Base-by-base conservation (phyloP, 2,329 filamentous ascomycete genomes). In the Claviceps lovelessii region DNA sequence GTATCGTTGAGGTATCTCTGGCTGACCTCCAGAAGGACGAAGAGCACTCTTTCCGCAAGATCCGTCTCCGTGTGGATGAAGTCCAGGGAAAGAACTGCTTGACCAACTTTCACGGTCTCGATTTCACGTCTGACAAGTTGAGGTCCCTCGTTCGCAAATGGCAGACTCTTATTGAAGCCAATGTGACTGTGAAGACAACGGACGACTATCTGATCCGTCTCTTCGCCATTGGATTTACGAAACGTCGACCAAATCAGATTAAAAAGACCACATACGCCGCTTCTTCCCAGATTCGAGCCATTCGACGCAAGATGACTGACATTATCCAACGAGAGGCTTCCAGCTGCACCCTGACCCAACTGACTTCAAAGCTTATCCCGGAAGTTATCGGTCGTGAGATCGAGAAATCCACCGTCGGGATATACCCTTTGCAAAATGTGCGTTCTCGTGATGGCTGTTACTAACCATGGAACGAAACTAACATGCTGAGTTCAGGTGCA, bases 61-160 rank as follows among this genome's bases (percentile, higher is more conserved):
- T 98, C 74, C 95, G 95, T 83, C 90, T 98, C 72, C 85, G 93
- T 64, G 88, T 97, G 68, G 93, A 98, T 72, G 93, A 98, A 79
- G 85, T 98, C 62, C 93, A 98, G 80, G 93, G 93, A 81, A 96
- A 96, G 85, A 97, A 95, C 86, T 97, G 93, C 81, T 79, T 98
- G 76, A 97, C 93, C 82, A 96, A 96, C 85, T 98, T 98, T 87
- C 90, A 98, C 85, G 93, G 93, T 67, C 85, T 98, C 73, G 93
- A 98, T 80, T 97, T 98, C 86, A 98, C 93, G 73, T 96, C 93
- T 67, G 93, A 98, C 85, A 98, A 98, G 84, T 86, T 98, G 68
- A 88, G 93, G 72, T 97, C 93, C 61, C 86, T 98, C 64, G 93
- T 98, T 68, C 90, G 93, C 80, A 98, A 98, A 82, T 98, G 93